Evolutionary conservation across 2,329 filamentous ascomycete genomes (phyloP).

Genomic region (Acrocalymma vagum): DNA sequence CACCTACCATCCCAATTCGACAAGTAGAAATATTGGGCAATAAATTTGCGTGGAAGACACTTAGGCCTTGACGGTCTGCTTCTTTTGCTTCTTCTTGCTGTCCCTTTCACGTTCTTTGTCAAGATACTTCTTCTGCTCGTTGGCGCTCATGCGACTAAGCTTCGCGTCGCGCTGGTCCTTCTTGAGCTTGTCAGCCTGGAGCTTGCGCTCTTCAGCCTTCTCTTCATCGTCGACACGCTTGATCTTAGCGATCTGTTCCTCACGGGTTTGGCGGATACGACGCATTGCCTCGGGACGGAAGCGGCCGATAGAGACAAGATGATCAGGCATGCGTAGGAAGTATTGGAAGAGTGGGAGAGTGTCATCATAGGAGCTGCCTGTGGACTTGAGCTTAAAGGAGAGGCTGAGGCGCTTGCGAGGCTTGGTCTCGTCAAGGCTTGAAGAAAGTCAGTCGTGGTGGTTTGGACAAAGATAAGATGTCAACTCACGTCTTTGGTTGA

Average conservation of each 20-base stretch:
- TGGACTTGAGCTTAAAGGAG: slow-evolving; percentile 71
- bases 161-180: slow-evolving; percentile 78
- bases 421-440: slow-evolving; percentile 80
- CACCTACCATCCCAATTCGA: too few relatives aligned
- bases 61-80: slow-evolving; percentile 61
- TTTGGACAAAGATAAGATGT: slow-evolving; percentile 1
- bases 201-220: slow-evolving; percentile 68
- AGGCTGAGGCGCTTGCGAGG: slow-evolving; percentile 89
- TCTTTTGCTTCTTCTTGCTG: slow-evolving; percentile 74
- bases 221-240: slow-evolving; percentile 79
- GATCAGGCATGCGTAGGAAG: slow-evolving; percentile 86
- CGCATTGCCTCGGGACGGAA: slow-evolving; percentile 89
- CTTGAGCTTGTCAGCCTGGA: slow-evolving; percentile 70
- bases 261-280: slow-evolving; percentile 82
- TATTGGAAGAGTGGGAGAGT: slow-evolving; percentile 80
- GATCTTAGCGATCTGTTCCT: slow-evolving; percentile 81
- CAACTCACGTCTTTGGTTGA: slow-evolving; percentile 80
- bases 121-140: slow-evolving; percentile 62
- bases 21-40: too few relatives aligned
- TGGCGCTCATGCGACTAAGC: slow-evolving; percentile 73
- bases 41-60: too few relatives aligned
- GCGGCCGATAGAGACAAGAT: slow-evolving; percentile 77
- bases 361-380: slow-evolving; percentile 61
- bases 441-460: slow-evolving; percentile 6
- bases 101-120: slow-evolving; percentile 91